phyloP scores from a whole-genome alignment of 2,329 filamentous ascomycete species.

The Epichloe brachyelytri region DNA sequence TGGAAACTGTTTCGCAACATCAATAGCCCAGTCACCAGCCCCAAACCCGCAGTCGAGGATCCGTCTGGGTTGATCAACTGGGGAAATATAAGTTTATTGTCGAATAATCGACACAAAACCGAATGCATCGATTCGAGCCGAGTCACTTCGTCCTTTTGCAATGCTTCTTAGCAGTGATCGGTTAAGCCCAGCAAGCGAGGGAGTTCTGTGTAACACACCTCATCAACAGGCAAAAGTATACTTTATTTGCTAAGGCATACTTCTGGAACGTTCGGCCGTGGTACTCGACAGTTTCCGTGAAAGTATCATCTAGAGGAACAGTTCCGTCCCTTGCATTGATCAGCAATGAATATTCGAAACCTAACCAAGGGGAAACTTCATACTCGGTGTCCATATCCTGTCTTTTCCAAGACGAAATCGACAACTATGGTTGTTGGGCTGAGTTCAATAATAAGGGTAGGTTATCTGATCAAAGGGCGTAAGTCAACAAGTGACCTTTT shows the following conservation, averaged over 20 bases:
- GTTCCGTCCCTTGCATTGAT: slow-evolving; percentile 30
- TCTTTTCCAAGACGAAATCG: not conserved
- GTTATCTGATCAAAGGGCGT: not conserved
- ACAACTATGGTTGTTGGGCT: not conserved
- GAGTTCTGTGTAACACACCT: slow-evolving; percentile 34
- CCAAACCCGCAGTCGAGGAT: slow-evolving; percentile 65
- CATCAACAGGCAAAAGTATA: slow-evolving; percentile 60
- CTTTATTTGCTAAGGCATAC: slow-evolving; percentile 49
- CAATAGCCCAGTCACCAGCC: slow-evolving; percentile 56
- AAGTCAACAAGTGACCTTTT: not conserved
- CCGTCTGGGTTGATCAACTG: slow-evolving; percentile 40
- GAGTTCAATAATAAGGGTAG: not conserved
- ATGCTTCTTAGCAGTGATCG: not conserved
- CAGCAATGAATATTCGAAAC: not conserved
- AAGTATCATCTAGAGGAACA: slow-evolving; percentile 42
- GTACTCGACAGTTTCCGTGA: slow-evolving; percentile 44
- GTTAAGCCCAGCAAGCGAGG: not conserved
- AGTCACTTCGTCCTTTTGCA: slow-evolving; percentile 49
- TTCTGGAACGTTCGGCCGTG: slow-evolving; percentile 55
- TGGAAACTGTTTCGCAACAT: slow-evolving; percentile 52
- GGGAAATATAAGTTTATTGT: slow-evolving; percentile 57
- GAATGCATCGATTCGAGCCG: slow-evolving; percentile 51
- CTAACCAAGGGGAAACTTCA: slow-evolving; percentile 8
- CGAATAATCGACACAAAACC: slow-evolving; percentile 51
- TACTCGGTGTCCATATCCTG: slow-evolving; percentile 20